Conservation (phyloP, 208 protist species). For the Acanthamoeba lenticulata region DNA sequence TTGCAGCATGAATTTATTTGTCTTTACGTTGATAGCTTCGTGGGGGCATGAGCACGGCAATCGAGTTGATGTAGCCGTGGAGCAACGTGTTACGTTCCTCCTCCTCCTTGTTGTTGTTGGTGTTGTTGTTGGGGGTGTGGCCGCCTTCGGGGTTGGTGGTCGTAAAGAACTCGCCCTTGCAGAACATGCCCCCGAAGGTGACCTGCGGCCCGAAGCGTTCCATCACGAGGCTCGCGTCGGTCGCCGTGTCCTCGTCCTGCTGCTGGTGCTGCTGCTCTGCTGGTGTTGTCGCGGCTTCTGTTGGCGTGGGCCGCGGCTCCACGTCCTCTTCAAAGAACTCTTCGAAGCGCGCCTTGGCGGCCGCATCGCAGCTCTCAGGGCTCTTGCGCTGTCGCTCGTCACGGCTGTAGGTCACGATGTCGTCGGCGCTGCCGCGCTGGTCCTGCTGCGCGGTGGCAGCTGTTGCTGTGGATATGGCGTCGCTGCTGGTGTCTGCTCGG, state of each 20-base stretch:
- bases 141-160: neutral
- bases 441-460: neutral
- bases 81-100: neutral
- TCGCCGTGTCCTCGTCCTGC: neutral
- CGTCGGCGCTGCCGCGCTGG: neutral
- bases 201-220: neutral
- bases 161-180: constrained; percentile 48
- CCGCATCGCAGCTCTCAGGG: neutral
- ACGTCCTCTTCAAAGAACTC: neutral
- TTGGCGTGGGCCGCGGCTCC: neutral
- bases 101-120: neutral
- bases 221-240: neutral
- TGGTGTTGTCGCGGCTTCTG: neutral
- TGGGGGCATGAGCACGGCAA: constrained; percentile 5
- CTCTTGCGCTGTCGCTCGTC: neutral
- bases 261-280: neutral
- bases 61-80: constrained; percentile 28
- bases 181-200: constrained; percentile 24
- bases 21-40: neutral
- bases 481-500: neutral
- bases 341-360: neutral
- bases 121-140: neutral
- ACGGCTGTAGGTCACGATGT: neutral
- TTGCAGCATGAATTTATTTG: too few species aligned
- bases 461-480: neutral